phyloP scores from a whole-genome alignment of 208 protist species.

The Trichomonas vaginalis region DNA sequence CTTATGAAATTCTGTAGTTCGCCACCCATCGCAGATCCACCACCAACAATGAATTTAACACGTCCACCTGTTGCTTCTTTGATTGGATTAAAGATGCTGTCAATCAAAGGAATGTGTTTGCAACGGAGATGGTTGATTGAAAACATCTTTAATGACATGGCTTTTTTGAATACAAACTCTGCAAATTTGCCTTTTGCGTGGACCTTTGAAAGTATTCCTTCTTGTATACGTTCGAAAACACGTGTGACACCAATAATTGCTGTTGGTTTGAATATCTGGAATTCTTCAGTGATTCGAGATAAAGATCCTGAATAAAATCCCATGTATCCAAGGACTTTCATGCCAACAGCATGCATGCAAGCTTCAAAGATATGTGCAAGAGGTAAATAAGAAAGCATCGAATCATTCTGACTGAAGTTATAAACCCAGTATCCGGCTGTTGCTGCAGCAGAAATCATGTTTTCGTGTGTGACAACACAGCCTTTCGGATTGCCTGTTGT shows the following conservation, averaged over 20 bases:
- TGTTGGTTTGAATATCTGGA: neutral
- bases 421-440: neutral
- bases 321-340: neutral
- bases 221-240: neutral
- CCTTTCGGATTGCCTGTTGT: slow-evolving; percentile 22
- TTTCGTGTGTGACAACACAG: slow-evolving; percentile 15
- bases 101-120: neutral
- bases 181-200: neutral
- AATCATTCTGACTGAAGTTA: neutral
- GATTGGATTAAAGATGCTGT: neutral
- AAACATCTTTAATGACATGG: neutral
- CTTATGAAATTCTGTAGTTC: neutral
- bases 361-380: slow-evolving; percentile 25
- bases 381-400: slow-evolving; percentile 21
- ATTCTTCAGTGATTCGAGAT: neutral
- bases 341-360: neutral
- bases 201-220: neutral
- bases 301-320: neutral
- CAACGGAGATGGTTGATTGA: neutral
- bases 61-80: neutral
- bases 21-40: neutral
- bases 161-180: neutral
- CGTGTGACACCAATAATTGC: slow-evolving; percentile 15
- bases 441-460: neutral
- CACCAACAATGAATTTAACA: neutral